These are phyloP conservation scores for Physcomitrellopsis africana DNA, from an alignment of 225 moss, liverwort and hornwort genomes.

Conservation along the genomic window DNA sequence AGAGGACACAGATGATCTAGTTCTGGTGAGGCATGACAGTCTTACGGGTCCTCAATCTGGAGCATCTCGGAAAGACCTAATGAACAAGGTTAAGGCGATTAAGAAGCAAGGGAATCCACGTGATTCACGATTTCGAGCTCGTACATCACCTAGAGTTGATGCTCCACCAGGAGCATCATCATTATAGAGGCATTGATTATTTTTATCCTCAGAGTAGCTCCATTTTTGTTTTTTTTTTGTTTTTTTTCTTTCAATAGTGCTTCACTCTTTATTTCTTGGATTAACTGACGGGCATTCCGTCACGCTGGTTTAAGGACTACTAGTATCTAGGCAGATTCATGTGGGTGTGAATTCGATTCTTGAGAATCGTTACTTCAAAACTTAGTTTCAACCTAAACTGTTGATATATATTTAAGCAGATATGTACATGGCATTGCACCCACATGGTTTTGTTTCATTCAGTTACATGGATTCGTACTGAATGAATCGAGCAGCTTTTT, in stretches of 20 bases:
- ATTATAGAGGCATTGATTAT: conserved; percentile 27
- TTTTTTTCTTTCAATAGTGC: conserved; percentile 12
- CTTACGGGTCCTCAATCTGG: conserved; percentile 36
- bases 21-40: conserved; percentile 66
- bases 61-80: conserved; percentile 57
- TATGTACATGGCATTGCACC: conserved; percentile 29
- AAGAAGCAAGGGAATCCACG: conserved; percentile 46
- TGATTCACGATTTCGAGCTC: conserved; percentile 30
- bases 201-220: conserved; percentile 11
- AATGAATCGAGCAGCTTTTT: background rate
- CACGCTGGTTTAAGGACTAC: conserved; percentile 16
- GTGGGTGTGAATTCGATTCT: background rate
- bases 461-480: conserved; percentile 3
- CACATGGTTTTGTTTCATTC: no score
- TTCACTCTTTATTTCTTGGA: conserved; percentile 19
- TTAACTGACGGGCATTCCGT: conserved; percentile 32
- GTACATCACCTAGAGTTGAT: conserved; percentile 23
- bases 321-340: conserved; percentile 4
- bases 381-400: background rate
- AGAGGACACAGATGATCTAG: conserved; percentile 67
- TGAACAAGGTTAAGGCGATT: conserved; percentile 67
- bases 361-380: background rate
- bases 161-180: conserved; percentile 1
- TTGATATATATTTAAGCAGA: background rate
- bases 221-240: no score